Evolutionary conservation across 1,284 basidiomycete species (phyloP).

Genomic region (Filobasidium uniguttulatum): DNA sequence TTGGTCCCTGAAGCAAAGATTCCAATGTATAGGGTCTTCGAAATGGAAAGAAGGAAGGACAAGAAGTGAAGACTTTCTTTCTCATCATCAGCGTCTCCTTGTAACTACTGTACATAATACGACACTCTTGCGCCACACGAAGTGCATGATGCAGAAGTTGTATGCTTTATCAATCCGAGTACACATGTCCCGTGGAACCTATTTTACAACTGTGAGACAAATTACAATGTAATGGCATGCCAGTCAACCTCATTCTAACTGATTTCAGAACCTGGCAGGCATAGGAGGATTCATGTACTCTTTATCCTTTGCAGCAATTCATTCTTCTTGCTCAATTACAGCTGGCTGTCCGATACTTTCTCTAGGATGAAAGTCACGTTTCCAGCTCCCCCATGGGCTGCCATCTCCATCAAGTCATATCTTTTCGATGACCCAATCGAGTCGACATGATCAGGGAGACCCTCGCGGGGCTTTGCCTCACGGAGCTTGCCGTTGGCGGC

Average conservation of each 20-base stretch:
- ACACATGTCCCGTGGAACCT: too few relatives aligned
- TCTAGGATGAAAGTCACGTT: slow-evolving; percentile 34
- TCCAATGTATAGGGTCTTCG: background rate
- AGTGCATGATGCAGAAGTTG: too few relatives aligned
- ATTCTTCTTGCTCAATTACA: background rate
- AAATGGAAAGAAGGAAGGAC: background rate
- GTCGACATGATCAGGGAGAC: background rate
- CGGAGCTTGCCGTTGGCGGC: background rate
- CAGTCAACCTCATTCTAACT: too few relatives aligned
- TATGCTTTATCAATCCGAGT: too few relatives aligned
- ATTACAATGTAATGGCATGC: too few relatives aligned
- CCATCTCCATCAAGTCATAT: slow-evolving; percentile 24
- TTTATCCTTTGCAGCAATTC: too few relatives aligned
- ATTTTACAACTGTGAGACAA: too few relatives aligned
- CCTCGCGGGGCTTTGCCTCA: background rate
- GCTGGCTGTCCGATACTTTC: slow-evolving; percentile 20
- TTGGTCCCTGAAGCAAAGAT: background rate
- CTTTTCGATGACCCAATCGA: slow-evolving; percentile 13
- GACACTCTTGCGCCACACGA: too few relatives aligned
- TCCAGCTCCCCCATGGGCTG: slow-evolving; percentile 22
- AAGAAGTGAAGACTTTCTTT: background rate
- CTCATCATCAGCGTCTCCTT: background rate
- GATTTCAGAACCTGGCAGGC: too few relatives aligned
- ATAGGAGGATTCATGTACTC: too few relatives aligned
- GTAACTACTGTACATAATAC: too few relatives aligned